phyloP scores from a whole-genome alignment of 208 protist species.

The Acanthamoeba sp. region DNA sequence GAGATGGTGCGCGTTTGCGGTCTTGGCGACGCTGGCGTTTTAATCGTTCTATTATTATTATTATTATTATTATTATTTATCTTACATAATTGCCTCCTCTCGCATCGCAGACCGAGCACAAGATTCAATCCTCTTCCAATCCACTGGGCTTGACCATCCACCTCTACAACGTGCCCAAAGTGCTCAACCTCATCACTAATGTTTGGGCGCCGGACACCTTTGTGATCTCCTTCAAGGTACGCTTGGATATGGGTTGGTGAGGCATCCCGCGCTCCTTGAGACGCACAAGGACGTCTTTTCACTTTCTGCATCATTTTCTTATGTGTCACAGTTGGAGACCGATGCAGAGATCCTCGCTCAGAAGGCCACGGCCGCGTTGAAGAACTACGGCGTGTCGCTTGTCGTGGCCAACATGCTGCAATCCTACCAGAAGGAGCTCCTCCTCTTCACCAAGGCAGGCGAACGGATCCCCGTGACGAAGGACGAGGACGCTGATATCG shows the following conservation, averaged over 20 bases:
- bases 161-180: conserved; percentile 78
- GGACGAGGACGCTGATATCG: not conserved
- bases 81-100: not conserved
- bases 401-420: conserved; percentile 36
- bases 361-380: conserved; percentile 5
- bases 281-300: not conserved
- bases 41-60: too few relatives aligned
- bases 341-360: conserved; percentile 7
- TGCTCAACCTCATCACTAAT: conserved; percentile 58
- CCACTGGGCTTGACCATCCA: conserved; percentile 61
- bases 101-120: conserved; percentile 74
- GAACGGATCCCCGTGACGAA: not conserved
- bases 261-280: too few relatives aligned
- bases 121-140: conserved; percentile 79
- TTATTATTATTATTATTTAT: not conserved
- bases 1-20: conserved; percentile 76
- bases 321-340: conserved; percentile 24
- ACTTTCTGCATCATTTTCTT: not conserved
- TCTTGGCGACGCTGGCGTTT: not conserved
- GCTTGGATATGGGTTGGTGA: too few relatives aligned
- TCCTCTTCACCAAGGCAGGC: conserved; percentile 8
- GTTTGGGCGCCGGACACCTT: conserved; percentile 69
- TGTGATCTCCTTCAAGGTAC: conserved; percentile 81
- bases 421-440: conserved; percentile 11
- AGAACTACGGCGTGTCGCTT: conserved; percentile 44